A percentile compares a stretch with the other conserved stretches of the same genome.
phyloP scores from a whole-genome alignment of 495 filamentous ascomycete genomes.

The Elasticomyces elasticus region DNA sequence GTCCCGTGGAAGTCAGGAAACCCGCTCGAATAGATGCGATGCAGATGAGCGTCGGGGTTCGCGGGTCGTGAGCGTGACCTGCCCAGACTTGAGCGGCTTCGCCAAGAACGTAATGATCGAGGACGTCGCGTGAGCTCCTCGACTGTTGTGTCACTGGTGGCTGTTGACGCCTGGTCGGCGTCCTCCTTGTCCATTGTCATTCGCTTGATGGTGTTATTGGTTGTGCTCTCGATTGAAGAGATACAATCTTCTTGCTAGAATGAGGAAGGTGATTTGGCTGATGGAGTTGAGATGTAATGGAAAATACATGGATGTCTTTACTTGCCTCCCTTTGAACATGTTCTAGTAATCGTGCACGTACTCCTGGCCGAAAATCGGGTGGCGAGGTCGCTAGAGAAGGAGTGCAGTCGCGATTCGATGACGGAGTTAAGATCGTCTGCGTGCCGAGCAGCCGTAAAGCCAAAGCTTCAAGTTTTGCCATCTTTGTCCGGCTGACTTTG shows the following conservation, averaged over 20 bases:
- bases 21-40: conserved; percentile 10
- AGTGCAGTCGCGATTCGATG: no score
- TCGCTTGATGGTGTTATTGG: neutral
- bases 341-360: no score
- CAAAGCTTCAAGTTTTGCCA: no score
- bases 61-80: conserved; percentile 6
- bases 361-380: no score
- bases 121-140: conserved; percentile 3
- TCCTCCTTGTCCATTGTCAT: neutral
- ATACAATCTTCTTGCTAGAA: neutral
- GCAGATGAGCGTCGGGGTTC: conserved; percentile 5
- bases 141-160: neutral
- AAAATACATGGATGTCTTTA: no score
- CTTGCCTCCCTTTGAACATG: no score
- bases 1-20: conserved; percentile 9
- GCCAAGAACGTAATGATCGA: conserved; percentile 11
- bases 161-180: neutral
- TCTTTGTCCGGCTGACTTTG: no score
- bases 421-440: no score
- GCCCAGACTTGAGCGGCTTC: conserved; percentile 5
- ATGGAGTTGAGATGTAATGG: neutral
- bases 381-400: no score
- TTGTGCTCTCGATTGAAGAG: neutral
- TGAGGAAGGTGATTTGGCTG: neutral
- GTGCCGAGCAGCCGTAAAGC: no score